Evolutionary conservation across 306 rosid species (phyloP), one percentile per base, ranked within the genome.

Genomic region (Sesbania bispinosa): DNA sequence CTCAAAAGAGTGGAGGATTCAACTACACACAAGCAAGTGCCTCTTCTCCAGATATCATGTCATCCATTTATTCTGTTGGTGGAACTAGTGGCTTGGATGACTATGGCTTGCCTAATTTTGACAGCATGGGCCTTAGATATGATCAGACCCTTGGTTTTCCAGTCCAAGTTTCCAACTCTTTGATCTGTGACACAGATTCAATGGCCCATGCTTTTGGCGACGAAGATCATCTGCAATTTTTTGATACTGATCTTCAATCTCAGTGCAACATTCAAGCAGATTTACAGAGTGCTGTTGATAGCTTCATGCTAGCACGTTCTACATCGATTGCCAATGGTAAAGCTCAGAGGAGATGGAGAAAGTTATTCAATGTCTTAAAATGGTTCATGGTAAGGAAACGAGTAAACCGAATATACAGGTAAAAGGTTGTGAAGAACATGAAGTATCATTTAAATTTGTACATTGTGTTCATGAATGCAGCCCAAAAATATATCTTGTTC

Each of bases 311-410:
- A 11, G 13, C 82, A 5, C 88, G 82, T 42, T 55, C 89, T 33
- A 48, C 87, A 2, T 59, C 85, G 20, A 51, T 72, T 23, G 76
- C 84, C 36, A 59, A 67, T 5, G 83, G 65, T 39, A 80, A 75
- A 69, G 99, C 99, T 60, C 88, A 74, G 80, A 86, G 66, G 79
- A 75, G 99, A 83, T 94, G 99, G 99, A 85, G 89, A 26, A 91
- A 85, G 83, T 69, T 94, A 10, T 87, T 79, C 79, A 89, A 89
- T 15, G 88, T 91, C 74, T 79, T 94, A 52, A 81, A 88, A 79
- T 94, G 91, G 99, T 94, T 86, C 83, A 77, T 94, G 76, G 73
- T 79, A 76, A 78, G 78, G 70, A 78, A 38, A 15, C 54, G 65
- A 33, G 76, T 80, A 50, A 65, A 32, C 51, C 83, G 42, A 60